Evolutionary conservation across 306 rosid genomes (phyloP).

Genomic region (Gastrolobium bilobum): DNA sequence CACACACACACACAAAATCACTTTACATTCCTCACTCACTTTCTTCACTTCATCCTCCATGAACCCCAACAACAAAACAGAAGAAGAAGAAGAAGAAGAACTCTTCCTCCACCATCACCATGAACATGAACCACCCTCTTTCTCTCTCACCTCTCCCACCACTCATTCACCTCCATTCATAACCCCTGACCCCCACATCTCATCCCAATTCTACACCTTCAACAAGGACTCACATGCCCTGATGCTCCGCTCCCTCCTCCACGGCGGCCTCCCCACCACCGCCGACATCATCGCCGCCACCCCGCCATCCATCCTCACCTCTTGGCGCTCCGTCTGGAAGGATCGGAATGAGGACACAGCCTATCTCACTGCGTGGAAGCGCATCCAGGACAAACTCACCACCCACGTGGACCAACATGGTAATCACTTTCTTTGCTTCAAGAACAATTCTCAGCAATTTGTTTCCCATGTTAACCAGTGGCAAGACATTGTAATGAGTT

Average conservation of each 20-base stretch:
- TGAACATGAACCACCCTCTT: too few species aligned
- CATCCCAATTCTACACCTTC: slow-evolving; percentile 97
- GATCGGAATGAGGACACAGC: slow-evolving; percentile 99
- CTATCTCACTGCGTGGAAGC: slow-evolving; percentile 93
- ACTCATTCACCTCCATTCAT: slow-evolving; percentile 55
- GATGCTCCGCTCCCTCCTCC: slow-evolving; percentile 89
- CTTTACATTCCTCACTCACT: too few species aligned
- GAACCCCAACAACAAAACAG: too few species aligned
- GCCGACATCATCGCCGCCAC: slow-evolving; percentile 91
- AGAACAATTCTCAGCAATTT: slow-evolving; percentile 89
- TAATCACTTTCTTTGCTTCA: slow-evolving; percentile 86
- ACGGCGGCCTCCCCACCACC: slow-evolving; percentile 78
- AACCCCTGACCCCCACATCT: slow-evolving; percentile 88
- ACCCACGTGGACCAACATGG: slow-evolving; percentile 69
- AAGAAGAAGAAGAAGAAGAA: too few species aligned
- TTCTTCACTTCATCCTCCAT: too few species aligned
- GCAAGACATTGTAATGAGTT: slow-evolving; percentile 91
- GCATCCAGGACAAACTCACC: slow-evolving; percentile 93
- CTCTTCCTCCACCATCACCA: too few species aligned
- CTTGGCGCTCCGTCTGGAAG: slow-evolving; percentile 99
- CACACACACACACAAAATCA: too few species aligned
- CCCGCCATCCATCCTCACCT: slow-evolving; percentile 76
- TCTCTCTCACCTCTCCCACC: too few species aligned
- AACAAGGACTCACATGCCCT: slow-evolving; percentile 85
- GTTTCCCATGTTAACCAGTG: slow-evolving; percentile 89